These are phyloP conservation scores for Graphilbum sp. DNA, from an alignment of 2,329 filamentous ascomycete species.

Conservation along the genomic window DNA sequence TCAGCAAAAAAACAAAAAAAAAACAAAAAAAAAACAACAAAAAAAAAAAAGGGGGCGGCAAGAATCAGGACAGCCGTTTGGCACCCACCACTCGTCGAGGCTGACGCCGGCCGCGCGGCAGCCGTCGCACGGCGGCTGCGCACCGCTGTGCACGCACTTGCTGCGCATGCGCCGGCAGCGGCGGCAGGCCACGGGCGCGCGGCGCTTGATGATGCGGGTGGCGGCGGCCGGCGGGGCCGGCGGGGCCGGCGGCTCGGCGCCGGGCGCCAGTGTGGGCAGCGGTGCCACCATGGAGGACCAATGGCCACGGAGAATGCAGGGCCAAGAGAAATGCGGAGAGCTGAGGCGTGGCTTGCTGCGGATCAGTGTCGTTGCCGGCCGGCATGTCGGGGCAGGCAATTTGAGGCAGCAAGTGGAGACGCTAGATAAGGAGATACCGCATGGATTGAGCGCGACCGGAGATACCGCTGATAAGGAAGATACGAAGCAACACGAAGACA, in stretches of 20 bases:
- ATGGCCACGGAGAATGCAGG: neutral
- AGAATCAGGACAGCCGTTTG: no score
- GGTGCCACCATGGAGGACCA: neutral
- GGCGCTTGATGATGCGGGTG: constrained; percentile 9
- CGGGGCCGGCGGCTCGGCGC: neutral
- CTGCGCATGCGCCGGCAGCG: constrained; percentile 12
- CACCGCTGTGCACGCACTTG: constrained; percentile 10
- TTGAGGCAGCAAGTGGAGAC: neutral
- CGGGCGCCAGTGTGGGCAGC: neutral
- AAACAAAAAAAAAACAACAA: neutral
- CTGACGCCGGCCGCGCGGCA: constrained; percentile 32
- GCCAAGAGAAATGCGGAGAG: neutral
- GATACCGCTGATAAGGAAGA: no score
- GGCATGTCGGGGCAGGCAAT: neutral
- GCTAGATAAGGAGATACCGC: neutral
- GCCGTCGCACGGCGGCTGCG: constrained; percentile 24
- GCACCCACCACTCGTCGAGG: constrained; percentile 33
- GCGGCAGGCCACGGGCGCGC: constrained; percentile 11
- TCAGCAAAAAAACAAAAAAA: neutral
- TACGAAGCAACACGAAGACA: no score
- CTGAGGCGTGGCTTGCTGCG: no score
- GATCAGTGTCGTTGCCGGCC: neutral
- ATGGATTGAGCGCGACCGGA: no score
- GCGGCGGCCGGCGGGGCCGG: neutral
- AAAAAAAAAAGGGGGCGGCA: neutral